Conservation (phyloP, 495 filamentous ascomycete genomes). For the Aspergillus affinis region DNA sequence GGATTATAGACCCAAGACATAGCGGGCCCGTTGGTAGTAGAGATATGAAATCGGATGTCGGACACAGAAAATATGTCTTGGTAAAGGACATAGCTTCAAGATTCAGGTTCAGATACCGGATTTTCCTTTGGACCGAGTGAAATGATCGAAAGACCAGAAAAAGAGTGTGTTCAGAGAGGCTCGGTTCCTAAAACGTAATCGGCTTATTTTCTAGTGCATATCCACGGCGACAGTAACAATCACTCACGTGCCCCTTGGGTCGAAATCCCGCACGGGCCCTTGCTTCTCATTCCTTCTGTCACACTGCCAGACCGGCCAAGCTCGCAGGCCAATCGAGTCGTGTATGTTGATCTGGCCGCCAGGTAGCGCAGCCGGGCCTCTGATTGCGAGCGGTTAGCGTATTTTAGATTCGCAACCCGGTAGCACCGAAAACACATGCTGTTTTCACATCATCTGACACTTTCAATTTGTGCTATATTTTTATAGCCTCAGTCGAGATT, state of each 20-base stretch:
- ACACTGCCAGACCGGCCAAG: slow-evolving; percentile 7
- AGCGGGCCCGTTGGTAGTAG: slow-evolving; percentile 31
- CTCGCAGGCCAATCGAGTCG: slow-evolving; percentile 10
- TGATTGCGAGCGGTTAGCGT: not conserved
- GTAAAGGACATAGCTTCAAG: slow-evolving; percentile 20
- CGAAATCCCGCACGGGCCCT: not conserved
- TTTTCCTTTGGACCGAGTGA: not conserved
- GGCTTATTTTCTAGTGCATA: not conserved
- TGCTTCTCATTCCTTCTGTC: not conserved
- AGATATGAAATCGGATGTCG: slow-evolving; percentile 33
- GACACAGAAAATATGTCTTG: slow-evolving; percentile 28
- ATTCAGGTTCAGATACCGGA: slow-evolving; percentile 7
- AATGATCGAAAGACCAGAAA: slow-evolving; percentile 6
- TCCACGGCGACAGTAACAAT: not conserved
- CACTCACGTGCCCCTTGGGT: too few relatives aligned
- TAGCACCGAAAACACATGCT: slow-evolving; percentile 1
- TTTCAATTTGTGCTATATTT: slow-evolving; percentile 3
- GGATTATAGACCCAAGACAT: slow-evolving; percentile 35
- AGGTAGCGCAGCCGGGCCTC: not conserved
- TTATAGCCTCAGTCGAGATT: slow-evolving; percentile 3
- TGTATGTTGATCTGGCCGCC: not conserved
- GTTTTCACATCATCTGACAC: not conserved
- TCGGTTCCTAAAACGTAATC: not conserved
- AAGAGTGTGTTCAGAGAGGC: slow-evolving; percentile 6
- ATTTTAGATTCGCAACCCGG: not conserved